A percentile compares a stretch with the other conserved stretches of the same genome.
phyloP scores from a whole-genome alignment of 176 grass and related monocot genomes.

The Rhynchospora tenuis region DNA sequence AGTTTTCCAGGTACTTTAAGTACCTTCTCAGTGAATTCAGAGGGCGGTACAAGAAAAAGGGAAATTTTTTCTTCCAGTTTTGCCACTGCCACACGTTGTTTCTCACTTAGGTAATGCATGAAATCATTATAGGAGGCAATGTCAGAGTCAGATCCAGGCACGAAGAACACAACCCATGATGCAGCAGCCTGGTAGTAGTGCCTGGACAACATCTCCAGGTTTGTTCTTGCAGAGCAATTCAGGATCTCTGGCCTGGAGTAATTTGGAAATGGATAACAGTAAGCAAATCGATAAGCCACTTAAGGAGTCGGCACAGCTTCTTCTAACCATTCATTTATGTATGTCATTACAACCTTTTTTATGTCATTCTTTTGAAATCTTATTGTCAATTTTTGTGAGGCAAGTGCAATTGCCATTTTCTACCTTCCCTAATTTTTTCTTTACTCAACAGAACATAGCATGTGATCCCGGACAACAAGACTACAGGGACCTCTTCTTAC shows the following conservation, averaged over 20 bases:
- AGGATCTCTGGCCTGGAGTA: constrained; percentile 73
- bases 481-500: not conserved
- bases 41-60: constrained; percentile 92
- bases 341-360: not conserved
- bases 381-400: not conserved
- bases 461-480: not conserved
- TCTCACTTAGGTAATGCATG: constrained; percentile 94
- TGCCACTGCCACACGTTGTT: constrained; percentile 85
- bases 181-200: constrained; percentile 80
- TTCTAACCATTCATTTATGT: not conserved
- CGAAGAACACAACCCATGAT: constrained; percentile 96
- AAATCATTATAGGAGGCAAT: constrained; percentile 92
- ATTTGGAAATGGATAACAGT: constrained; percentile 15
- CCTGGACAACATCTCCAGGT: constrained; percentile 85
- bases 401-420: not conserved
- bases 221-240: constrained; percentile 83
- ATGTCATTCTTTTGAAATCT: not conserved
- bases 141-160: constrained; percentile 82
- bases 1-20: constrained; percentile 91
- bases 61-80: constrained; percentile 79
- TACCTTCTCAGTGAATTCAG: constrained; percentile 90
- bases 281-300: constrained; percentile 9
- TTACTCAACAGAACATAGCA: not conserved
- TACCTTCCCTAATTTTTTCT: not conserved
- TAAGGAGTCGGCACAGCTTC: not conserved